Evolutionary conservation across 2,329 filamentous ascomycete species (phyloP), one percentile per base, ranked within the genome.

Genomic region (Talaromyces sp.): DNA sequence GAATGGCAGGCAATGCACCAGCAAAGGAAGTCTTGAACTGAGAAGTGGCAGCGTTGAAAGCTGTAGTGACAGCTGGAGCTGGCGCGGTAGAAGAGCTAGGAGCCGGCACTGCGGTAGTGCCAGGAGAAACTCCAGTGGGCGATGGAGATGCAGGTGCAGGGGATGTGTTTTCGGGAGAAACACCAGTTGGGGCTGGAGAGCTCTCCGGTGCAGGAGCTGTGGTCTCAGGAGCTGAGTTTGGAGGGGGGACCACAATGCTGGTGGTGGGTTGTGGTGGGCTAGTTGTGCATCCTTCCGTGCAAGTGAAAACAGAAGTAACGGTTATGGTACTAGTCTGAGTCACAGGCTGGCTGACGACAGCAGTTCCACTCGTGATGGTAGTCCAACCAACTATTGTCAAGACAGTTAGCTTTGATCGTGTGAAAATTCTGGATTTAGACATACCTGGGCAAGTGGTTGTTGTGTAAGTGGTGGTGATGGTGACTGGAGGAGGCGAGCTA

Each of bases 381-480:
- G 56, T 62, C 54, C 60, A 63, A 29, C 60, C 64, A 9, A 65
- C 61, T 59, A 41, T 41, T 22, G 33, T 5, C 5, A 27, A 27
- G 9, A 45, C n/a, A 22, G 16, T 39, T 44, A 65, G 62, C 37
- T 43, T 43, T 50, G 16, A 27, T 30, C 9, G 20, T 32, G 4
- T 3, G 1, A 35, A 13, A 2, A n/a, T n/a, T 24, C 47, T 19
- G 13, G 2, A 3, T 11, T 42, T 17, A 14, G 30, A 57, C 62
- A 46, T 63, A 68, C 65, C 56, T 33, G 67, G 66, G 55, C 66
- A 70, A 29, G 65, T 65, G 2, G 65, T 70, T 1, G 66, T 69
- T 3, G 56, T 62, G 35, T 57, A 65, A 13, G 58, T 63, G 7
- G 53, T 56, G 1, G 63, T 65, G 9, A 62, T 54, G n/a, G 55